Conservation (phyloP, 768 basidiomycete genomes). For the Tylopilus felleus region DNA sequence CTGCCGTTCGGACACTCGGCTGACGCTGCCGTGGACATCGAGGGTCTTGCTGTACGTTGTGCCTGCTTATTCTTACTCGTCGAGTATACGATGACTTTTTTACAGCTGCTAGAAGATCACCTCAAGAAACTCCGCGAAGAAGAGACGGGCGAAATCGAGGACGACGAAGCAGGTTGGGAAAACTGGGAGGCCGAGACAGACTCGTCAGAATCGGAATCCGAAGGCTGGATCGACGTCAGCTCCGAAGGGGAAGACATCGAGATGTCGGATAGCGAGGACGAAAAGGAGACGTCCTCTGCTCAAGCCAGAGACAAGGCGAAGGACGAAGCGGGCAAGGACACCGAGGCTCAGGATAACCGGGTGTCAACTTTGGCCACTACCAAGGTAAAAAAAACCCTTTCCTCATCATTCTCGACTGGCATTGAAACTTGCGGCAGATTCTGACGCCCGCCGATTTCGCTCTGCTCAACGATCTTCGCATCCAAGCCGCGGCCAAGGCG, state of each 20-base stretch:
- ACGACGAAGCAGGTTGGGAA: constrained; percentile 74
- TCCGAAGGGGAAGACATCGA: constrained; percentile 65
- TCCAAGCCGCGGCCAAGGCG: constrained; percentile 70
- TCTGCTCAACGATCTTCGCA: constrained; percentile 80
- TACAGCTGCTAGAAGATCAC: constrained; percentile 85
- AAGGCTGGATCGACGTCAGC: constrained; percentile 78
- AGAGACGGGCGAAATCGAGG: constrained; percentile 50
- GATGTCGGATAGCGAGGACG: constrained; percentile 88
- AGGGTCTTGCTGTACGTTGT: constrained; percentile 74
- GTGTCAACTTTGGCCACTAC: constrained; percentile 74
- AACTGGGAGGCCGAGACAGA: constrained; percentile 87
- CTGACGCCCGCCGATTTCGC: constrained; percentile 97
- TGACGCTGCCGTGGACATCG: constrained; percentile 78
- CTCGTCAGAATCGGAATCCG: constrained; percentile 53
- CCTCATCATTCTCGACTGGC: background rate
- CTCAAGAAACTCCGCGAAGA: constrained; percentile 68
- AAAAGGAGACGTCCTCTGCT: constrained; percentile 31
- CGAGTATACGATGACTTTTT: background rate
- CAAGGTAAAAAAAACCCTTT: constrained; percentile 48
- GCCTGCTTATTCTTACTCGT: background rate
- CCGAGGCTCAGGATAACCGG: constrained; percentile 34
- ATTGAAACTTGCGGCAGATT: constrained; percentile 51
- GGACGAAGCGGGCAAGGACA: constrained; percentile 13
- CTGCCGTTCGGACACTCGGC: constrained; percentile 80
- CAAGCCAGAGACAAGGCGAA: constrained; percentile 6